Conservation (phyloP, 148 eudicot genomes). For the Polygonum aviculare region DNA sequence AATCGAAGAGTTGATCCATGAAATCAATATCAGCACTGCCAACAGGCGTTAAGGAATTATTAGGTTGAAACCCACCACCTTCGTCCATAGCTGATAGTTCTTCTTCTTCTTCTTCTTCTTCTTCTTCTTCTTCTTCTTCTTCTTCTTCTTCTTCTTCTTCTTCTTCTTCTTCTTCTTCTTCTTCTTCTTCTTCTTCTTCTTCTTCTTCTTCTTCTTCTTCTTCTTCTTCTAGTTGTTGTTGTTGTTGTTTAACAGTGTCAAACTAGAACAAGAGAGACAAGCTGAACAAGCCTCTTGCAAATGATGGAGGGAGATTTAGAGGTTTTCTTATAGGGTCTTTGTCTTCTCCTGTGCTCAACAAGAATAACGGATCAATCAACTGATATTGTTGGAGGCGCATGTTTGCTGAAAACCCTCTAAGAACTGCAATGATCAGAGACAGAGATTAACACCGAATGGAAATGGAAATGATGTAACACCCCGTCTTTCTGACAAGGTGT, state of each 20-base stretch:
- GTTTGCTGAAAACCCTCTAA: not conserved
- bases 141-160: slow-evolving; percentile 11
- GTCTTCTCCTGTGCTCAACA: not conserved
- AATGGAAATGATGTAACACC: not conserved
- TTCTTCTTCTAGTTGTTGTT: slow-evolving; percentile 3
- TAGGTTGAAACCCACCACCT: slow-evolving; percentile 37
- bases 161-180: slow-evolving; percentile 10
- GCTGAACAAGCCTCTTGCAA: slow-evolving; percentile 1
- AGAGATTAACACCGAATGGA: not conserved
- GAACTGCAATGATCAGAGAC: not conserved
- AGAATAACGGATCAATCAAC: not conserved
- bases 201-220: slow-evolving; percentile 9
- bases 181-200: slow-evolving; percentile 10
- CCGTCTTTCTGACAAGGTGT: too few species aligned
- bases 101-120: slow-evolving; percentile 7
- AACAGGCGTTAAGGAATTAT: slow-evolving; percentile 22
- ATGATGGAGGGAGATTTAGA: not conserved
- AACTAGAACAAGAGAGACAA: not conserved
- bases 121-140: not conserved
- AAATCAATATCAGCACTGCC: slow-evolving; percentile 45
- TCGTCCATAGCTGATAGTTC: slow-evolving; percentile 50
- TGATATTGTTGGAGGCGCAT: not conserved
- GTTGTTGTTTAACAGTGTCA: not conserved
- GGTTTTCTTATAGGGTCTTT: not conserved
- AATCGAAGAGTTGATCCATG: slow-evolving; percentile 57